Evolutionary conservation across 1,284 basidiomycete genomes (phyloP), one percentile per base, ranked within the genome.

Genomic region (Phylloporus sp.): DNA sequence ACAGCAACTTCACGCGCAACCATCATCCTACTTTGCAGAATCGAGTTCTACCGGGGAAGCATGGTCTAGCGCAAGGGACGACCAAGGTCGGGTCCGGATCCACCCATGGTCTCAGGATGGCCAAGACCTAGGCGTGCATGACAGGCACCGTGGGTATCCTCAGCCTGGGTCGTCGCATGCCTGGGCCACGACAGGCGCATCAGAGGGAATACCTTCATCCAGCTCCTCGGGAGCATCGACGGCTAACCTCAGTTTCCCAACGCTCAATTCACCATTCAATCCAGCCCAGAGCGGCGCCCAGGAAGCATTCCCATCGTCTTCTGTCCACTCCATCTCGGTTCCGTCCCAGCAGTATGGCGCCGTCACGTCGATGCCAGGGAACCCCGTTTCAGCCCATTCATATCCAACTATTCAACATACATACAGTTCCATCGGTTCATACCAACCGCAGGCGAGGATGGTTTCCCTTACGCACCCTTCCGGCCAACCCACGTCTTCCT

Each of bases 231-330:
- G 66, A 26, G 24, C 69, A n/a, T 34, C 71, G 34, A 46, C 68
- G 55, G 49, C 71, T 32, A 62, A 60, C 46, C 75, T 68, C 65
- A 22, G 60, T 46, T 76, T 81, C 63, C 72, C 78, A 39, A 81
- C 81, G 24, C 71, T 81, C 49, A 80, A 65, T 64, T 78, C 84
- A 26, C 77, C 83, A 10, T 85, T 82, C 73, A 82, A 77, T 75
- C 80, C 84, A 61, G 61, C 68, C 44, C 74, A 76, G 64, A 74
- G 54, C 75, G 65, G 53, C 57, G 44, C 61, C 34, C 76, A 64
- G 32, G 70, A 58, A 31, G 65, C 53, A 59, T 74, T 69, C 60
- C 37, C 69, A 29, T 50, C 73, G 26, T 64, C 72, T 56, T 68
- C 70, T 37, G 74, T 73, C 53, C 71, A 74, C 22, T 73, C 81